Base-by-base conservation (phyloP, 2,329 filamentous ascomycete species). In the Fusarium multiceps region DNA sequence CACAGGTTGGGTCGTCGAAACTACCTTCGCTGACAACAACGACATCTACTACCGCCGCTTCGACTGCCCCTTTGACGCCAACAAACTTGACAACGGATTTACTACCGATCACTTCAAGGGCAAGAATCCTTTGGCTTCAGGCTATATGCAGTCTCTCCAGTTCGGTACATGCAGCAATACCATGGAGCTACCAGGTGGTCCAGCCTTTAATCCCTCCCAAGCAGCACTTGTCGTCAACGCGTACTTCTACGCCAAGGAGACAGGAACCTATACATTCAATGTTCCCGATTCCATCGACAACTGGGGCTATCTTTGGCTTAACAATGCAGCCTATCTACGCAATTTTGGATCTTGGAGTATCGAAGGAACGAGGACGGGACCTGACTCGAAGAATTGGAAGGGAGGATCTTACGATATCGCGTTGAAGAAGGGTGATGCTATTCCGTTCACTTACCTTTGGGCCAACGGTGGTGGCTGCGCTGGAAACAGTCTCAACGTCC, bases 391-490 rank as follows among this genome's bases (percentile, higher is more conserved):
- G n/a, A n/a, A n/a, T n/a, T 55, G 23, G 53, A 55, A 4, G 7
- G 30, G 21, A 18, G 53, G 42, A 0, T 37, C 18, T 4, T 49
- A 6, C 13, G 1, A 16, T 9, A n/a, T 55, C 16, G 10, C 16
- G 6, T 11, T 49, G 23, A 37, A n/a, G 2, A 49, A 55, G 14
- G 42, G 53, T 14, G 42, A 55, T 28, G 42, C 42, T 28, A 55
- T 55, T n/a, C 42, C 42, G 1, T 49, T 49, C 1, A 55, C 42
- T 2, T 55, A 49, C 14, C 42, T 49, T 21, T 55, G 53, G 42
- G 53, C 42, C 5, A 49, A 55, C 6, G 53, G 53, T 4, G 53
- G 53, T 13, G 53, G 53, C 16, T 55, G 53, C 21, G 53, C n/a
- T 55, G n/a, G 30, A 4, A 55, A 37, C 23, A 16, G 34, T 37